These are phyloP conservation scores for Aspergillus persii DNA, from an alignment of 2,329 filamentous ascomycete genomes.

Conservation along the genomic window DNA sequence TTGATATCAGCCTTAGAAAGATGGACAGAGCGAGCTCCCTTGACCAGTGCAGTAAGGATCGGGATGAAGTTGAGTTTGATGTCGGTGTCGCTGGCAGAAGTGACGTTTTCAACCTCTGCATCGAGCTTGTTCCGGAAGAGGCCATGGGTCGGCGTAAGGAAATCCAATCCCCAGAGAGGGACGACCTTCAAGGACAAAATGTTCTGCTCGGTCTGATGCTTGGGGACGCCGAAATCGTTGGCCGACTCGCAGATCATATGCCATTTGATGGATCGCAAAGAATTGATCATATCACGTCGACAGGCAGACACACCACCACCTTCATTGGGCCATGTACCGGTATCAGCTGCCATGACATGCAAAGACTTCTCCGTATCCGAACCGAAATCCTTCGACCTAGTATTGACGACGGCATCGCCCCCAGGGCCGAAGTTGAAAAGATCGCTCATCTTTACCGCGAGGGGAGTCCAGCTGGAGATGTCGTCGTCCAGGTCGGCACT, in stretches of 20 bases:
- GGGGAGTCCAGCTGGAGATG: constrained; percentile 53
- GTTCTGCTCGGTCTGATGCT: constrained; percentile 56
- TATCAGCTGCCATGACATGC: constrained; percentile 54
- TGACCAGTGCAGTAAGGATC: constrained; percentile 50
- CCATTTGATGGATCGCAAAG: constrained; percentile 53
- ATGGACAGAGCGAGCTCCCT: constrained; percentile 48
- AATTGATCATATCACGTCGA: constrained; percentile 55
- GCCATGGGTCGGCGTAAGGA: constrained; percentile 53
- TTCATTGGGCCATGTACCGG: constrained; percentile 53
- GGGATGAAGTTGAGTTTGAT: constrained; percentile 56
- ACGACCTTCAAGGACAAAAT: constrained; percentile 55
- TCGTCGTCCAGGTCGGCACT: constrained; percentile 52
- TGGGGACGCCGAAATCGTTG: constrained; percentile 55
- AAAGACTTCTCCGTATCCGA: constrained; percentile 49
- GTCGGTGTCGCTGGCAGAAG: constrained; percentile 46
- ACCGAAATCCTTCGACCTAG: constrained; percentile 48
- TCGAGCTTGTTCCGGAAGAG: constrained; percentile 55
- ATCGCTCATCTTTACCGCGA: constrained; percentile 53
- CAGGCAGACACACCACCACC: constrained; percentile 57
- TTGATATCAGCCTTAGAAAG: constrained; percentile 45
- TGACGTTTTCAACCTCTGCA: constrained; percentile 50
- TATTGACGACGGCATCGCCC: constrained; percentile 53
- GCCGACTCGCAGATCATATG: constrained; percentile 56
- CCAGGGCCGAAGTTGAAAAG: constrained; percentile 53
- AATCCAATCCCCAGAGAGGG: constrained; percentile 56